Evolutionary conservation across 257 asterid species (phyloP).

Genomic region (Thymus mandschuricus): DNA sequence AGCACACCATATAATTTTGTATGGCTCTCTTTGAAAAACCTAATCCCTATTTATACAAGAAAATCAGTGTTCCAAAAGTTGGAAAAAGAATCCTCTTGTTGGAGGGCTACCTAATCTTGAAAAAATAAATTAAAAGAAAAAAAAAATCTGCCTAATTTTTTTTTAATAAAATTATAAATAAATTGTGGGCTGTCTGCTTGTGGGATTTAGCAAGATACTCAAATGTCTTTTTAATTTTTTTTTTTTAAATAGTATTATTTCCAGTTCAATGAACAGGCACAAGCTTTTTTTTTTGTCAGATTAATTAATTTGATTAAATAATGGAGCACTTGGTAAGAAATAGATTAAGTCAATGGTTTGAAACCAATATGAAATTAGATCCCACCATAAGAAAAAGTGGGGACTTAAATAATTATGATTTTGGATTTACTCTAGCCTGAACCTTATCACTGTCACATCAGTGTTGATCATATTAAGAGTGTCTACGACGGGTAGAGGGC

Average conservation of each 20-base stretch:
- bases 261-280: conserved; percentile 37
- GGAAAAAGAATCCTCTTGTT: conserved; percentile 30
- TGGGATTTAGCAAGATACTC: conserved; percentile 41
- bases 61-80: conserved; percentile 16
- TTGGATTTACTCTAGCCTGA: neutral
- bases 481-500: too few relatives aligned
- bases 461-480: too few relatives aligned
- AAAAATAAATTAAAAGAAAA: neutral
- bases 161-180: neutral
- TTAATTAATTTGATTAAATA: neutral
- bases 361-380: conserved; percentile 10
- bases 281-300: conserved; percentile 6
- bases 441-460: too few relatives aligned
- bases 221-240: conserved; percentile 22
- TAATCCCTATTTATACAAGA: conserved; percentile 43
- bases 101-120: conserved; percentile 42
- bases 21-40: conserved; percentile 2
- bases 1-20: conserved; percentile 9
- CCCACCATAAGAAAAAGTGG: conserved; percentile 21
- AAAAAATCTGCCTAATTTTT: neutral
- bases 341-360: conserved; percentile 42
- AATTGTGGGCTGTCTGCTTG: conserved; percentile 19
- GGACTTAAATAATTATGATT: conserved; percentile 2
- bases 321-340: conserved; percentile 43
- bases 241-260: conserved; percentile 28